Base-by-base conservation (phyloP, 2,329 filamentous ascomycete genomes). In the Orbilia brochopaga region DNA sequence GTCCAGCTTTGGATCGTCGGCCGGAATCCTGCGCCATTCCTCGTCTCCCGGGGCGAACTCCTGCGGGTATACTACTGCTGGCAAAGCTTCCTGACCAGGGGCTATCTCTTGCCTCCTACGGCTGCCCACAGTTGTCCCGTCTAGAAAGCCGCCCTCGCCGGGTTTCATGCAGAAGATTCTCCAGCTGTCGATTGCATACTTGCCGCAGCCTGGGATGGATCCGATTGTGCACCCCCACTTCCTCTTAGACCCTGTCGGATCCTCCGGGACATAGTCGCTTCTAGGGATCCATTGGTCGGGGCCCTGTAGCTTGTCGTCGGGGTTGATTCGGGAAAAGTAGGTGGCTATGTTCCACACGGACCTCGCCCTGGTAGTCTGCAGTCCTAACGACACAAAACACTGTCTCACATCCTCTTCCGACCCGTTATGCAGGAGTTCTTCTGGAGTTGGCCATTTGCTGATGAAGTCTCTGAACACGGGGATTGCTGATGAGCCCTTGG, bases 111-210 rank as follows among this genome's bases (percentile, higher is more conserved):
- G 53, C 30, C 50, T 59, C 52, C 61, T 61, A 19, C 55, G 48
- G 37, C 57, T 65, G 37, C 60, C 67, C 8, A 64, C 48, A 6
- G 48, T 56, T 11, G 67, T 73, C 23, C 62, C 62, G 21, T 73
- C 61, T 8, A 62, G 32, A 44, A 73, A 73, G 19, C 69, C 69
- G 7, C 69, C 69, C 17, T 73, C 40, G 7, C 69, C 69, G 1
- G 69, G 69, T 52, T 62, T 66, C 69, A 66, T 66, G 52, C 54
- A 66, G 37, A 73, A 73, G 46, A 73, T 73, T 24, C 69, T 52
- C 69, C 69, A 73, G 30, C 69, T 73, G 46, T 73, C 69, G 23
- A 73, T 66, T n/a, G 56, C 69, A 48, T 73, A 73, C 3, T 57
- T 66, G 3, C 69, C 69, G 40, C 59, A 66, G 3, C 69, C 69